A percentile compares a stretch with the other conserved stretches of the same genome.
Evolutionary conservation across 805 yeast species (phyloP).

Genomic region (Ogataea neopini): DNA sequence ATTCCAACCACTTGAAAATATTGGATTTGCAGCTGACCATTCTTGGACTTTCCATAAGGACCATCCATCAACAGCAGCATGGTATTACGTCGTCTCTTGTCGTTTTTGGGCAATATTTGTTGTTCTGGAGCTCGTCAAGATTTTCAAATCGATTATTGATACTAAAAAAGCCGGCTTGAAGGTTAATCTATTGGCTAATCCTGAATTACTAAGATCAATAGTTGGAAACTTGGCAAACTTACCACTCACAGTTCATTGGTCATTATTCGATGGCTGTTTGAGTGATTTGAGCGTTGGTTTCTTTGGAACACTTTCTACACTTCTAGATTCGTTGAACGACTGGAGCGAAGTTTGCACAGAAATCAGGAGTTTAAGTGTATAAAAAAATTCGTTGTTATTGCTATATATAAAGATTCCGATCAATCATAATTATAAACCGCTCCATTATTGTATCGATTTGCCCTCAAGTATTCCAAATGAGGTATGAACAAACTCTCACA

Average conservation of each 20-base stretch:
- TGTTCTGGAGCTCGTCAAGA: conserved; percentile 32
- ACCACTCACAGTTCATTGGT: conserved; percentile 42
- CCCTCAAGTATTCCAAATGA: conserved; percentile 36
- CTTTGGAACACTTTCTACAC: conserved; percentile 33
- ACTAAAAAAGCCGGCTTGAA: conserved; percentile 9
- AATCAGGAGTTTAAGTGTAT: conserved; percentile 12
- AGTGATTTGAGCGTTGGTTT: conserved; percentile 35
- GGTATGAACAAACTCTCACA: conserved; percentile 39
- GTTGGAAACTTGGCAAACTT: conserved; percentile 36
- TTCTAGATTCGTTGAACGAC: conserved; percentile 25
- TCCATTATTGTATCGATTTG: conserved; percentile 3
- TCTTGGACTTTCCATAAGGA: conserved; percentile 30
- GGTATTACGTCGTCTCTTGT: conserved; percentile 36
- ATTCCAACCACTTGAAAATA: conserved; percentile 38
- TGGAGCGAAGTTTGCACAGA: conserved; percentile 23
- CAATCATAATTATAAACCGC: conserved; percentile 9
- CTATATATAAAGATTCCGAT: background rate
- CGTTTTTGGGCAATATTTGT: conserved; percentile 39
- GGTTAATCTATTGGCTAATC: conserved; percentile 10
- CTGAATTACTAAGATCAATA: conserved; percentile 20
- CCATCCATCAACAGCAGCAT: conserved; percentile 16
- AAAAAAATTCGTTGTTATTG: background rate
- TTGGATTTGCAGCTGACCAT: conserved; percentile 37
- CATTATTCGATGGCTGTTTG: conserved; percentile 36
- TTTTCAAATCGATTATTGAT: conserved; percentile 12